Conservation (phyloP, 345 rosid genomes). For the Geranium brycei region DNA sequence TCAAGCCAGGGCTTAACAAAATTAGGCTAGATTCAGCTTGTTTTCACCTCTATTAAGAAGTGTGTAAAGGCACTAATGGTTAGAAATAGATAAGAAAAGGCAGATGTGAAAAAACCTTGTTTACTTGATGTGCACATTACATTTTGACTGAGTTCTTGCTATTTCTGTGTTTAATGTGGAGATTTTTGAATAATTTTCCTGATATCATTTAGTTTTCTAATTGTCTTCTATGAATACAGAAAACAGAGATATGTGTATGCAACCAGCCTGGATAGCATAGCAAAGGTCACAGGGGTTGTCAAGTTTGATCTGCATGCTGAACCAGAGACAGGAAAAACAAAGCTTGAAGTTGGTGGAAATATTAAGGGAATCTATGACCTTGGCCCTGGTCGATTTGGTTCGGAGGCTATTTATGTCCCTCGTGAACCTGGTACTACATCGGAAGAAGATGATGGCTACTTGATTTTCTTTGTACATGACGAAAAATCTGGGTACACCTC, state of each 20-base stretch:
- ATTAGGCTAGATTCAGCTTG: no score
- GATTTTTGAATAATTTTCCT: not conserved
- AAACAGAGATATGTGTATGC: constrained; percentile 93
- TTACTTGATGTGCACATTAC: no score
- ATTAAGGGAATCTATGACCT: constrained; percentile 70
- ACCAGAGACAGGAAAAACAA: constrained; percentile 48
- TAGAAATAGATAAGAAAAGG: no score
- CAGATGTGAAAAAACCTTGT: no score
- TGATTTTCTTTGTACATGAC: constrained; percentile 79
- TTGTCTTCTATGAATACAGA: constrained; percentile 23
- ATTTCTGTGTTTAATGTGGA: no score
- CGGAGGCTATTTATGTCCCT: constrained; percentile 90
- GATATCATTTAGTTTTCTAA: not conserved
- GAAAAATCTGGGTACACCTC: constrained; percentile 62
- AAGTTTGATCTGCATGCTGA: constrained; percentile 84
- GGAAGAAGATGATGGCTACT: constrained; percentile 87
- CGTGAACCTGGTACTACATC: constrained; percentile 35
- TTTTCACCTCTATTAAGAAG: no score
- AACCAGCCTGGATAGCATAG: constrained; percentile 67
- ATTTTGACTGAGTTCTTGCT: no score
- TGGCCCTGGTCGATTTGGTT: constrained; percentile 78
- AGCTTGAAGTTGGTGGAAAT: constrained; percentile 84
- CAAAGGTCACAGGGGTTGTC: constrained; percentile 60
- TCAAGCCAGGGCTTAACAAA: no score
- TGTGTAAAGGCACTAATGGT: no score